Conservation (phyloP, 768 basidiomycete genomes). For the Suillus brevipes region DNA sequence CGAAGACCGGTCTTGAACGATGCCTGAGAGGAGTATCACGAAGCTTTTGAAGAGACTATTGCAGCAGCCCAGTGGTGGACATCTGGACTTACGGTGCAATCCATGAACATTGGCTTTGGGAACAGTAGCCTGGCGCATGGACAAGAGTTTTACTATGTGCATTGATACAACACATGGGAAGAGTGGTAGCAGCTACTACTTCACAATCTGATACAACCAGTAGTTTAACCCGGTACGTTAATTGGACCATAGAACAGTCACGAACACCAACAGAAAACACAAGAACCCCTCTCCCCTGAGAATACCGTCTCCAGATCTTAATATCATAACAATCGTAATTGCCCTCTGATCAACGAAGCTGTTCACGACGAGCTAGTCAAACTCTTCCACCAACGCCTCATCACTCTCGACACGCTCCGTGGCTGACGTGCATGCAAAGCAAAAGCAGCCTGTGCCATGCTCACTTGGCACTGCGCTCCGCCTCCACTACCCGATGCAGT, state of each 20-base stretch:
- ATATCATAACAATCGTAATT: background rate
- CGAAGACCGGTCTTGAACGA: too few relatives aligned
- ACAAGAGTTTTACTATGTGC: too few relatives aligned
- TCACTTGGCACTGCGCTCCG: conserved; percentile 23
- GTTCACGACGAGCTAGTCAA: background rate
- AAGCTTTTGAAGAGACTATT: too few relatives aligned
- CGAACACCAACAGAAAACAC: background rate
- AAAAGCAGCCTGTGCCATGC: conserved; percentile 14
- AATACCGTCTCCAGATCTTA: background rate
- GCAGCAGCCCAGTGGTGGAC: too few relatives aligned
- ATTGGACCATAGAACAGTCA: background rate
- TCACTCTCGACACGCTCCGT: conserved; percentile 31
- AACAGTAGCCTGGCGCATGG: too few relatives aligned
- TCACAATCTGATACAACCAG: background rate
- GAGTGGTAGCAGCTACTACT: background rate
- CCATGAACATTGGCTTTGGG: too few relatives aligned
- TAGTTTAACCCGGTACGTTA: background rate
- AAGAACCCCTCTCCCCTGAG: background rate
- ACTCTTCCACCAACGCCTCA: conserved; percentile 22
- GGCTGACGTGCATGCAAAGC: conserved; percentile 16
- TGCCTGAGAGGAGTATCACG: too few relatives aligned
- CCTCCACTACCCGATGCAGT: conserved; percentile 13
- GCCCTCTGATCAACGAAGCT: background rate
- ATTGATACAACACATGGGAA: background rate
- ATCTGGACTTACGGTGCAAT: too few relatives aligned